Conservation (phyloP, 371 early-diverging fungal species). For the Parasitella parasitica region DNA sequence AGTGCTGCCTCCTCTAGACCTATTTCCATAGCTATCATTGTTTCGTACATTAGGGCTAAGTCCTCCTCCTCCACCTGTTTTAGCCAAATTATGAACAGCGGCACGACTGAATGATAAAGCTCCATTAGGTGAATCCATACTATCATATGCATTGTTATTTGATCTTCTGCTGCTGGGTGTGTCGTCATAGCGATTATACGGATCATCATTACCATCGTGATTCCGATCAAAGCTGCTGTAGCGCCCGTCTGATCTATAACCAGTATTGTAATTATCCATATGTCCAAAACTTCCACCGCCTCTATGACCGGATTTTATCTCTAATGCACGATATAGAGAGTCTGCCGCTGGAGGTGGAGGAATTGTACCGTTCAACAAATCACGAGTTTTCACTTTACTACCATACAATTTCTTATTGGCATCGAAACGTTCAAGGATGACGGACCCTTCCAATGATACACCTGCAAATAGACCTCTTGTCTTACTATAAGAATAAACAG, state of each 20-base stretch:
- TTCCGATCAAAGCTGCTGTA: background rate
- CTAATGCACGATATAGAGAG: constrained; percentile 70
- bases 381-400: constrained; percentile 67
- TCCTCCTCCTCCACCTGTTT: background rate
- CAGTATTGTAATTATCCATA: background rate
- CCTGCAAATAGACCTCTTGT: constrained; percentile 81
- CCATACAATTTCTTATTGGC: constrained; percentile 86
- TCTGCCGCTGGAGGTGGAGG: constrained; percentile 78
- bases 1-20: background rate
- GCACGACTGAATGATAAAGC: constrained; percentile 30
- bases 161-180: background rate
- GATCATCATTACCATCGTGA: background rate
- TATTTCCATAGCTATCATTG: background rate
- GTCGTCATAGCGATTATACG: background rate
- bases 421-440: constrained; percentile 85
- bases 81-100: constrained; percentile 24
- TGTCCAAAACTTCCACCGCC: background rate
- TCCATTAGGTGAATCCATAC: background rate
- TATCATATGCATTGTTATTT: background rate
- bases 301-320: constrained; percentile 1
- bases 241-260: background rate
- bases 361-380: constrained; percentile 71
- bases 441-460: constrained; percentile 88
- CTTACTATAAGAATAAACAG: constrained; percentile 69
- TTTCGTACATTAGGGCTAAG: background rate